Conservation (phyloP, 2,329 filamentous ascomycete species). For the Neopestalotiopsis sp. region DNA sequence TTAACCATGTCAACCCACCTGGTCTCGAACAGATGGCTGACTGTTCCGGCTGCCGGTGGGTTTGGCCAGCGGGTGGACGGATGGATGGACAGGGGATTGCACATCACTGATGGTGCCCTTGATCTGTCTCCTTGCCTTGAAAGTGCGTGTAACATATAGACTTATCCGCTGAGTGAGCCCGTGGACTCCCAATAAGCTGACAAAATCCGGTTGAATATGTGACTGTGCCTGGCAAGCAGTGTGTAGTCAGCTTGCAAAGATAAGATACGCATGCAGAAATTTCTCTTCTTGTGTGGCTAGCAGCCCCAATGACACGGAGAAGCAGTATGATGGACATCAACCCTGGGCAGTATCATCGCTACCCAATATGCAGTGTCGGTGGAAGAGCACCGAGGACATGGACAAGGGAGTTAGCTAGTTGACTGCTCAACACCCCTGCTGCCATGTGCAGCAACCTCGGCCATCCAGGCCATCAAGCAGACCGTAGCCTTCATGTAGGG, state of each 20-base stretch:
- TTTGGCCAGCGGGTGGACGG: neutral
- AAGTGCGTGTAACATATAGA: neutral
- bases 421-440: constrained; percentile 10
- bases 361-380: constrained; percentile 4
- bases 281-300: neutral
- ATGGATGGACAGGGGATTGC: neutral
- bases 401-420: neutral
- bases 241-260: neutral
- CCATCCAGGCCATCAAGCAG: neutral
- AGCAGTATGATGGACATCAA: neutral
- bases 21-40: neutral
- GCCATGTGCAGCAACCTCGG: constrained; percentile 13
- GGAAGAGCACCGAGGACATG: constrained; percentile 15
- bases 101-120: neutral
- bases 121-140: neutral
- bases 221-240: neutral
- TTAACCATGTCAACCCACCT: neutral
- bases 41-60: neutral
- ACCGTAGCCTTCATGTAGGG: neutral
- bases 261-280: neutral
- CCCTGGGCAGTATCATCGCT: constrained; percentile 4
- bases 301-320: neutral
- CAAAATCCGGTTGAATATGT: neutral
- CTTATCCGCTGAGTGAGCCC: neutral
- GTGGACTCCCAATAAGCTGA: neutral